Base-by-base conservation (phyloP, 768 basidiomycete species). In the Pisolithus orientalis region DNA sequence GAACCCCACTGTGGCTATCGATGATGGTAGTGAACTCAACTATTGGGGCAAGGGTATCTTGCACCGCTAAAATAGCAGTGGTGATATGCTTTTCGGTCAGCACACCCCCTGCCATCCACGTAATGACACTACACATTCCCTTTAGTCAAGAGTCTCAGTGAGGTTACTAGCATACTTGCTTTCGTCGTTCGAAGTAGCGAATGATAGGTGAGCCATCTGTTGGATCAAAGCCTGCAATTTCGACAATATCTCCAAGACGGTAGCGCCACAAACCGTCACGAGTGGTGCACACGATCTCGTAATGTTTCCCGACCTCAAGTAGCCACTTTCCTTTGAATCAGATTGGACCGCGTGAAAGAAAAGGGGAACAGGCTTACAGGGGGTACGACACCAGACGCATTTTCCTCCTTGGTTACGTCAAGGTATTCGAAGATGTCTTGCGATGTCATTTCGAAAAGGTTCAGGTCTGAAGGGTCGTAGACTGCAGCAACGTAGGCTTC, bases 401-500 rank as follows among this genome's bases (percentile, higher is more conserved):
- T 56, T 44, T 57, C 62, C 17, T 53, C 42, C 29, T 50, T 28
- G 0, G 39, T 21, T 25, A 61, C 6, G 16, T 62, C 58, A 6
- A 60, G 56, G 39, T 56, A 60, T 43, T 59, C 57, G 28, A 64
- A 40, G n/a, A 59, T 39, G 14, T 59, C 62, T 11, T 59, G 48
- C 31, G n/a, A 40, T 7, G 39, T 43, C 21, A 56, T 50, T 37
- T 59, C 59, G 48, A 59, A 64, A 3, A 52, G 52, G 47, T 43
- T 57, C 13, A 59, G 47, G 17, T 59, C 44, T 3, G 45, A 17
- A 27, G 32, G 29, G 9, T 53, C 47, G 44, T 52, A 59, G 16
- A 47, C 55, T 0, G 47, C 50, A 14, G 56, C 59, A n/a, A 60
- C 38, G 52, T 54, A 56, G 8, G 47, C 52, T 32, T 62, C 55